These are phyloP conservation scores for Gyromitra esculenta DNA, from an alignment of 2,329 filamentous ascomycete species.

Conservation along the genomic window DNA sequence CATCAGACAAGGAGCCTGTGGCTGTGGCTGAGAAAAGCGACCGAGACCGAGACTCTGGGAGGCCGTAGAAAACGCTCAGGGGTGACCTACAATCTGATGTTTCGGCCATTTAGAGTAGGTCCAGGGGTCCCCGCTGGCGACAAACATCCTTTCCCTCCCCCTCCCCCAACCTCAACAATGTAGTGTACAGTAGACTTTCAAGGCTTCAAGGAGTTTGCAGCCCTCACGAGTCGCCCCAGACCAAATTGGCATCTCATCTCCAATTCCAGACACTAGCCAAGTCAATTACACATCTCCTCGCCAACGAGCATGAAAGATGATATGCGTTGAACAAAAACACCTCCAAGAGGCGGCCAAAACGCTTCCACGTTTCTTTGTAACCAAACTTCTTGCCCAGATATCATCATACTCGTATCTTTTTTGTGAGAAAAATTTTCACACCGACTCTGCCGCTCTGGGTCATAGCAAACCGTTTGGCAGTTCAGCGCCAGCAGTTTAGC, in stretches of 20 bases:
- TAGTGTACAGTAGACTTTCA: not conserved
- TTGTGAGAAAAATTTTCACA: constrained; percentile 6
- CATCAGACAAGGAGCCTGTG: constrained; percentile 21
- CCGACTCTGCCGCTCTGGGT: not conserved
- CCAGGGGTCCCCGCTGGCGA: constrained; percentile 21
- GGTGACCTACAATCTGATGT: constrained; percentile 30
- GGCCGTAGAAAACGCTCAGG: constrained; percentile 15
- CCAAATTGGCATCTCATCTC: constrained; percentile 29
- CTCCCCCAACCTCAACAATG: no score
- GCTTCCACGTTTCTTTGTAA: constrained; percentile 8
- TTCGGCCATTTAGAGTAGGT: constrained; percentile 32
- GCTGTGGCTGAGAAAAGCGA: constrained; percentile 30
- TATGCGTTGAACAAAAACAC: constrained; percentile 11
- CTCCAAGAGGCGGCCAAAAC: constrained; percentile 8
- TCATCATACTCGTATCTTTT: not conserved
- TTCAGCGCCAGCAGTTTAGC: not conserved
- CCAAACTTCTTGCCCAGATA: not conserved
- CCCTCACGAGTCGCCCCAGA: not conserved
- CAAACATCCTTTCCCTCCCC: constrained; percentile 5
- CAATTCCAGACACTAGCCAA: constrained; percentile 1
- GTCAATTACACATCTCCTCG: constrained; percentile 4
- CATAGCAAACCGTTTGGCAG: not conserved
- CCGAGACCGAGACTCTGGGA: constrained; percentile 32
- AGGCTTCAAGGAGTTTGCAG: constrained; percentile 8
- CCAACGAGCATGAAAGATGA: not conserved